Evolutionary conservation across 2,329 filamentous ascomycete genomes (phyloP), one percentile per base, ranked within the genome.

Genomic region (Samsoniella hepiali): DNA sequence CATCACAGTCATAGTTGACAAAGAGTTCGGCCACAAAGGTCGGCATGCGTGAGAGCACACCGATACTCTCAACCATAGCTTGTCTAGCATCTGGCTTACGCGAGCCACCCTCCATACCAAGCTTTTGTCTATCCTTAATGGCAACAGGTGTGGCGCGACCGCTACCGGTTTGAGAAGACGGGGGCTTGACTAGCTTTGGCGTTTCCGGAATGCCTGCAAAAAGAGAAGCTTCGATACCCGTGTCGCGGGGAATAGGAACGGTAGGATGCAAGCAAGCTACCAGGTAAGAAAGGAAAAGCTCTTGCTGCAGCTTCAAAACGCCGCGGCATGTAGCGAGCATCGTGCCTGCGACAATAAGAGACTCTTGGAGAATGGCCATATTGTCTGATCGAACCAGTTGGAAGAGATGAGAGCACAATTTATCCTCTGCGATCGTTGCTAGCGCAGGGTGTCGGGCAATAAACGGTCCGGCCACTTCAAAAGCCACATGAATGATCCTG

Each of bases 21-120:
- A 97, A 99, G 8, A 99, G 82, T 75, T 99, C 96, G 11, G 90
- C 88, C 87, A 98, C 93, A 72, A 96, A 99, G 49, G 88, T 93
- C 0, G 95, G 93, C 81, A 99, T 97, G 49, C 96, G 86, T 44
- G 93, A 91, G 65, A 99, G 81, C 62, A 94, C 93, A 42, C 94
- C 93, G 51, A 99, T 89, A 69, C 91, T 96, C 77, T 99, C 95
- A 5, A 99, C 92, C 95, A 99, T 99, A 38, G 95, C 93, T 79
- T 99, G 95, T 68, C 95, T 86, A 36, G 95, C 93, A 76, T 99
- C 96, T 3, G 95, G 95, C 73, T 96, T 97, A 66, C 95, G 85
- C 42, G 91, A 87, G 9, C 94, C 93, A 1, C 95, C 94, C 76
- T 98, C 95, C 72, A 99, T 81, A 0, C 95, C 95, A 42, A 98